These are phyloP conservation scores for Ogataea methylovora DNA, from an alignment of 805 yeast genomes.

Conservation along the genomic window DNA sequence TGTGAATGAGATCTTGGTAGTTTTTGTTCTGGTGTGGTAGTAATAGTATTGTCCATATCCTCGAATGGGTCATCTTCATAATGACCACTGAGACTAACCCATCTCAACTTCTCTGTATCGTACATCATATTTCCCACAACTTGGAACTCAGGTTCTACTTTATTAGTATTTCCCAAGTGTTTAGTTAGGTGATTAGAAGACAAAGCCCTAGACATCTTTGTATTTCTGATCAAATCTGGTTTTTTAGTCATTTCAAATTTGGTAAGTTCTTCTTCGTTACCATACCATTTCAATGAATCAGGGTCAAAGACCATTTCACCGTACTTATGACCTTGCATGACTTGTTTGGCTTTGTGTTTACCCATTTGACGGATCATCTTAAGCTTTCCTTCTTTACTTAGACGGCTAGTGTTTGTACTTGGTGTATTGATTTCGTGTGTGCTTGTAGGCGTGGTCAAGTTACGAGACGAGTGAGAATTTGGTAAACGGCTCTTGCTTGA, in stretches of 20 bases:
- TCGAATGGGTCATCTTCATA: conserved; percentile 39
- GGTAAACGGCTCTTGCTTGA: conserved; percentile 1
- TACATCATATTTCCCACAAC: conserved; percentile 50
- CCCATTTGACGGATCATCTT: conserved; percentile 22
- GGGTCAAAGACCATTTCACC: conserved; percentile 50
- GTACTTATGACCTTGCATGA: conserved; percentile 21
- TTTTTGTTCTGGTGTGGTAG: conserved; percentile 5
- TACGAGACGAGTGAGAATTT: no score
- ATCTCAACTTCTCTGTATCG: conserved; percentile 47
- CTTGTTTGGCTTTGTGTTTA: conserved; percentile 16
- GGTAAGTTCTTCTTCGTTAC: conserved; percentile 50
- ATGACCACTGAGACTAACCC: conserved; percentile 45
- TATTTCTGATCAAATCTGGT: conserved; percentile 28
- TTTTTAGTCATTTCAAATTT: conserved; percentile 38
- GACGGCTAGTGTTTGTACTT: conserved; percentile 13
- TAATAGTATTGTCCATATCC: conserved; percentile 37
- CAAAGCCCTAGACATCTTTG: background rate
- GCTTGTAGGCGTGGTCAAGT: no score
- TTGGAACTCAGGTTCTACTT: conserved; percentile 26
- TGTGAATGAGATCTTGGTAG: conserved; percentile 1
- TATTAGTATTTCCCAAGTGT: background rate
- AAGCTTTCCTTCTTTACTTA: conserved; percentile 24
- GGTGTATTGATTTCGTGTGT: conserved; percentile 5
- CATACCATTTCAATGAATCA: conserved; percentile 49
- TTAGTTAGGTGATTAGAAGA: conserved; percentile 10